phyloP scores from a whole-genome alignment of 345 rosid species.

The Garcia nutans region DNA sequence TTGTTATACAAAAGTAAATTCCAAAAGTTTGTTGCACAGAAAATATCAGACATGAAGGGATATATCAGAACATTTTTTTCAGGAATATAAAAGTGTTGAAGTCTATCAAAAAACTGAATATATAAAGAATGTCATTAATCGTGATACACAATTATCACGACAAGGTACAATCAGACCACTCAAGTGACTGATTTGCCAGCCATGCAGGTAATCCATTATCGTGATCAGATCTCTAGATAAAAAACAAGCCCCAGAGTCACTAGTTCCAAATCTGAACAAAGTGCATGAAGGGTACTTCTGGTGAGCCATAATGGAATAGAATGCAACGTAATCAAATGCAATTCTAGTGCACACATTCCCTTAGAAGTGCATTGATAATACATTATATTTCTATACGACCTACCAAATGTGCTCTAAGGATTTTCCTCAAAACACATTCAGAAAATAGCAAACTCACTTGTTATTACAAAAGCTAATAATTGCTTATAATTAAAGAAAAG shows the following conservation, averaged over 20 bases:
- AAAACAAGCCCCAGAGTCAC: not conserved
- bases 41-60: no score
- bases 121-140: not conserved
- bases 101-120: not conserved
- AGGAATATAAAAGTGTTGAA: not conserved
- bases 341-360: no score
- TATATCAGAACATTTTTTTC: not conserved
- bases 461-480: constrained; percentile 2
- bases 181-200: not conserved
- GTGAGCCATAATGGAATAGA: no score
- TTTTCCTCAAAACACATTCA: not conserved
- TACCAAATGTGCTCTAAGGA: no score
- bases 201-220: not conserved
- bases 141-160: not conserved
- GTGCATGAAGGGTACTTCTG: not conserved
- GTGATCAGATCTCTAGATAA: not conserved
- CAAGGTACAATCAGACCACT: not conserved
- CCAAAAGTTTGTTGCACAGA: not conserved
- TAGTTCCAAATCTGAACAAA: not conserved
- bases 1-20: not conserved
- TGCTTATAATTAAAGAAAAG: constrained; percentile 8
- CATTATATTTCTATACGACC: no score
- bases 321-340: no score
- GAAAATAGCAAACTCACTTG: not conserved
- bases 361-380: no score